Base-by-base conservation (phyloP, 306 rosid species). In the Prunus salicina region DNA sequence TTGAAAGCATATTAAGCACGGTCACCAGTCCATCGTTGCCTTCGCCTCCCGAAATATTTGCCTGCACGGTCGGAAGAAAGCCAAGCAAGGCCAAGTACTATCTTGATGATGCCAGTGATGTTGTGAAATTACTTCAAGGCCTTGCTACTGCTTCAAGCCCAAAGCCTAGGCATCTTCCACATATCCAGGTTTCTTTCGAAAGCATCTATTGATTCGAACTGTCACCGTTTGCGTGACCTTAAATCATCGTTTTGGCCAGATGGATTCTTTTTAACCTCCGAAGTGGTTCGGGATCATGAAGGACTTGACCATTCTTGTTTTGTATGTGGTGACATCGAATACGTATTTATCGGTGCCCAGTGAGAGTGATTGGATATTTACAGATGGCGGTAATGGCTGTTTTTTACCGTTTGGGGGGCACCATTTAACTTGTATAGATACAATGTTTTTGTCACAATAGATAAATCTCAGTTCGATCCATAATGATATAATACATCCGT, bases 61-160 rank as follows among this genome's bases (percentile, higher is more conserved):
- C 97, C 69, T 92, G 97, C 81, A 90, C 97, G 0, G 96, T 92
- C 45, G 97, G 96, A 45, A 79, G 82, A 76, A 92, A 92, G 80
- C 97, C 96, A 46, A 92, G 97, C 85, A 92, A 92, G 88, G 97
- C 97, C 30, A 92, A 87, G 79, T 92, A 92, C 81, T 92, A 77
- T 81, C 92, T 92, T 2, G 96, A 92, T 2, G 97, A 92, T 56
- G 67, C 88, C 24, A 1, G 73, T 22, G 97, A 92, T 30, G 94
- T 92, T n/a, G 71, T 88, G 8, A 89, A 80, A 82, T 65, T 92
- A 74, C 93, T 92, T 58, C 83, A 89, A 61, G 88, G 91, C 73
- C 93, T 92, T 69, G 93, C 93, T 22, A 50, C 83, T 51, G 88
- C 96, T 73, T 86, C 94, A 43, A 78, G 71, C 77, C 97, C 94